Base-by-base conservation (phyloP, 495 filamentous ascomycete species). In the Cercophora newfieldiana region DNA sequence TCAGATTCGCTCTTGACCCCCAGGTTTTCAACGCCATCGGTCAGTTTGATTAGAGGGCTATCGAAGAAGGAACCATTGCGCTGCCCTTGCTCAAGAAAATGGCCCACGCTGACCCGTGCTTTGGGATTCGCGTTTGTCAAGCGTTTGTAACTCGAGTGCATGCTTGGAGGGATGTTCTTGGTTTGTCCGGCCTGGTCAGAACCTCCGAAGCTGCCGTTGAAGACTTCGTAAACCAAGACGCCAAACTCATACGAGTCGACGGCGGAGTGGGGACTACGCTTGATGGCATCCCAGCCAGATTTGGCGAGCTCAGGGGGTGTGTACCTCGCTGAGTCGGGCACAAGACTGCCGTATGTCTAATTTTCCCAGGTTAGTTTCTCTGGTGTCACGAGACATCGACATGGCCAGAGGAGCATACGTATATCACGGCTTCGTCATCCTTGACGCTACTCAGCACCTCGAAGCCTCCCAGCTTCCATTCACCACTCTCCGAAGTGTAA, bases 391-490 rank as follows among this genome's bases (percentile, higher is more conserved):
- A 21, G 37, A 0, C 1, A 10, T 14, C 33, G 2, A 54, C 14
- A 31, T 22, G 21, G 1, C 16, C n/a, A 7, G 10, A n/a, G 48
- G 6, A 59, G 54, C 59, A 66, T 70, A 94, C 91, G 75, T 97
- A 96, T 70, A 97, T 93, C 48, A 97, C 82, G 7, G 92, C 90
- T 59, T 97, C 90, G 62, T 97, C 94, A 37, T 98, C 95, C 73
- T 97, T 97, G 78, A 97, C 90, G 22, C 91, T 96, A 78, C 94
- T 97, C 44, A 98, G 75, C 10, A 96, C 84, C 68, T 99, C 96
- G 63, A 98, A 95, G 8, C 95, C 95, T 3, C 91, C 93, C 2
- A 99, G 79, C 75, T 95, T 97, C 95, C 95, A 99, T 75, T 98
- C 95, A 29, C 95, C 95, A 77, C 95, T 97, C 74, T 98, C 94